phyloP scores from a whole-genome alignment of 805 yeast genomes.

The Cephaloascus albidus region DNA sequence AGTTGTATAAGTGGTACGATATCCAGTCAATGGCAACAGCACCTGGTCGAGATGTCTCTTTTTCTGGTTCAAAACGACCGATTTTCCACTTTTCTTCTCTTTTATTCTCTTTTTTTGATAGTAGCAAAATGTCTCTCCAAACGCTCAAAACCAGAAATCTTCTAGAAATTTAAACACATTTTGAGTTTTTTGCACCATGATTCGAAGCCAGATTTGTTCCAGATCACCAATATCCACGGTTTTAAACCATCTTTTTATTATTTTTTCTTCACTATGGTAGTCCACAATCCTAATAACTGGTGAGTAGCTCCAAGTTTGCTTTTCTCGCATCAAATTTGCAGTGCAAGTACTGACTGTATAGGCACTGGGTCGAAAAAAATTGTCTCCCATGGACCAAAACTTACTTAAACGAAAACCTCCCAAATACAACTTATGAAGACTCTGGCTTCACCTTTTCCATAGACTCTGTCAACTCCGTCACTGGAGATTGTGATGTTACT shows the following conservation, averaged over 20 bases:
- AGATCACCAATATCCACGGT: too few relatives aligned
- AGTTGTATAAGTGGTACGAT: too few relatives aligned
- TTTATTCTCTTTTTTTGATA: too few relatives aligned
- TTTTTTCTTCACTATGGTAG: constrained; percentile 35
- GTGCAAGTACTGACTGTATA: constrained; percentile 11
- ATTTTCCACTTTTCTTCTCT: too few relatives aligned
- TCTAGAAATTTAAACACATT: neutral
- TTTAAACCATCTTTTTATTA: neutral
- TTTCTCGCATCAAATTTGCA: too few relatives aligned
- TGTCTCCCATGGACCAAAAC: constrained; percentile 55
- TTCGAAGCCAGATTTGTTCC: neutral
- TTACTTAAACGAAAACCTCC: constrained; percentile 34
- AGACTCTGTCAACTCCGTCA: constrained; percentile 27
- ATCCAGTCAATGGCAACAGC: too few relatives aligned
- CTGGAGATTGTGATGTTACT: constrained; percentile 76
- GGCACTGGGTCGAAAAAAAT: constrained; percentile 70
- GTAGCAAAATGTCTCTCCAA: too few relatives aligned
- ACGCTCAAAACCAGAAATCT: neutral
- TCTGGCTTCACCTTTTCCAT: constrained; percentile 10
- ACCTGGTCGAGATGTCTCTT: too few relatives aligned
- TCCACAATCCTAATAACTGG: constrained; percentile 66
- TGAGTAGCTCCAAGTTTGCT: constrained; percentile 16
- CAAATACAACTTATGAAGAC: constrained; percentile 8
- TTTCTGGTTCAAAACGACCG: too few relatives aligned
- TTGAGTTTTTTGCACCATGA: neutral